Evolutionary conservation across 495 filamentous ascomycete genomes (phyloP).

Genomic region (Jackrogersella multiformis): DNA sequence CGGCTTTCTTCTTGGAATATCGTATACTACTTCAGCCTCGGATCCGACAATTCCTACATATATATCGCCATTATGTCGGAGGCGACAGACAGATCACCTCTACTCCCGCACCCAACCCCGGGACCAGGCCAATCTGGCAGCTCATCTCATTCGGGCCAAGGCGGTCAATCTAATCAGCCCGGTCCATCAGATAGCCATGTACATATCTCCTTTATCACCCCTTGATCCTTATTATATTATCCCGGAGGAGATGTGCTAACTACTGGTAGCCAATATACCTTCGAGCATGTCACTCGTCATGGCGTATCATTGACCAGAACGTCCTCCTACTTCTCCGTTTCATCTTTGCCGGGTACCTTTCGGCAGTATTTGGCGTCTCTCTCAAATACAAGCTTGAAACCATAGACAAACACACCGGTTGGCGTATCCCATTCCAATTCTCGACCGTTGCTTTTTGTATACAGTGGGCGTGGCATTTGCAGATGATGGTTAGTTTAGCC

Average conservation of each 20-base stretch:
- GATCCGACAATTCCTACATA: neutral
- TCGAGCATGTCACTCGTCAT: slow-evolving; percentile 62
- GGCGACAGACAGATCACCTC: slow-evolving; percentile 49
- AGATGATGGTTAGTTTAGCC: slow-evolving; percentile 41
- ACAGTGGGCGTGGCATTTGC: slow-evolving; percentile 56
- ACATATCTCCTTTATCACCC: slow-evolving; percentile 21
- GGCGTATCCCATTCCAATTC: slow-evolving; percentile 59
- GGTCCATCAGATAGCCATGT: slow-evolving; percentile 45
- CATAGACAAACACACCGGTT: slow-evolving; percentile 44
- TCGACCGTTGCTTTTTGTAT: slow-evolving; percentile 55
- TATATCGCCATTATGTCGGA: slow-evolving; percentile 27
- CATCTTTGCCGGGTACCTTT: slow-evolving; percentile 55
- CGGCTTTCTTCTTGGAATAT: neutral
- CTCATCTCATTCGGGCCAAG: slow-evolving; percentile 11
- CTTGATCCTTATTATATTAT: neutral
- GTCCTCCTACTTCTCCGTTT: slow-evolving; percentile 52
- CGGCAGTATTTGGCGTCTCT: slow-evolving; percentile 49
- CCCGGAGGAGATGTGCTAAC: slow-evolving; percentile 27
- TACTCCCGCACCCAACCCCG: slow-evolving; percentile 48
- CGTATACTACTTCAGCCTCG: slow-evolving; percentile 6
- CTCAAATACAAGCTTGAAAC: slow-evolving; percentile 53
- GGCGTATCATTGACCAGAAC: slow-evolving; percentile 54
- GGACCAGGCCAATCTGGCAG: slow-evolving; percentile 21
- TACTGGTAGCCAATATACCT: slow-evolving; percentile 56
- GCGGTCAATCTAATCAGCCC: neutral